Evolutionary conservation across 352 stramenopile species (phyloP).

Genomic region (Pythium utonaiense): DNA sequence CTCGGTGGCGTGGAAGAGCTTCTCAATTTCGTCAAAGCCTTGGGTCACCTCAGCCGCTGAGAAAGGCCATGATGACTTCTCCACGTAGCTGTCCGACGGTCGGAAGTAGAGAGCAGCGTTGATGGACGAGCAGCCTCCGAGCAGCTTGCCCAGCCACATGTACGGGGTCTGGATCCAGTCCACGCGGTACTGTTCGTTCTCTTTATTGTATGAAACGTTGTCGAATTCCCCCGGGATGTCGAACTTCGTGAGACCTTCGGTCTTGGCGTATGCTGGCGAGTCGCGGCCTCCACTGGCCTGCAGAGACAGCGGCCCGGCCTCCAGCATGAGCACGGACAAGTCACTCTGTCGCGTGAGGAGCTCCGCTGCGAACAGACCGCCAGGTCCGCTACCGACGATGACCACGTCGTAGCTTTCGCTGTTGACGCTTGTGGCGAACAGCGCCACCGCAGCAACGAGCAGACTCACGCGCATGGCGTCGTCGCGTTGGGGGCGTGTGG

Average conservation of each 20-base stretch:
- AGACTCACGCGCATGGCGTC: neutral
- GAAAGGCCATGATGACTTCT: slow-evolving; percentile 3
- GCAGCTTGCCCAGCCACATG: slow-evolving; percentile 69
- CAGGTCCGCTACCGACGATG: slow-evolving; percentile 56
- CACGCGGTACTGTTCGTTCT: slow-evolving; percentile 42
- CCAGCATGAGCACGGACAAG: slow-evolving; percentile 51
- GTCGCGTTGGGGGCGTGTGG: neutral
- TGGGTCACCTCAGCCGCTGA: too few relatives aligned
- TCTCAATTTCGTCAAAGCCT: slow-evolving; percentile 31
- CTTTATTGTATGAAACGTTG: slow-evolving; percentile 24
- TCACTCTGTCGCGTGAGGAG: slow-evolving; percentile 45
- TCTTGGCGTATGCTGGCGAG: slow-evolving; percentile 36
- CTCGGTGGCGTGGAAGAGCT: slow-evolving; percentile 56
- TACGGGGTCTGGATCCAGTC: slow-evolving; percentile 45
- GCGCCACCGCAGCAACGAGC: neutral
- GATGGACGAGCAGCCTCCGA: slow-evolving; percentile 79
- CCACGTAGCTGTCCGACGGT: slow-evolving; percentile 34
- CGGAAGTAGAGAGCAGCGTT: slow-evolving; percentile 85
- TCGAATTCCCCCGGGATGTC: slow-evolving; percentile 71
- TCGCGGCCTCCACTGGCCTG: slow-evolving; percentile 43
- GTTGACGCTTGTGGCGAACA: neutral
- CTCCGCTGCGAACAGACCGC: slow-evolving; percentile 57
- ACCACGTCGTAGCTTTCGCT: slow-evolving; percentile 44
- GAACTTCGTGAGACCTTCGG: slow-evolving; percentile 53
- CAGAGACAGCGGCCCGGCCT: slow-evolving; percentile 47